Percentiles rank a stretch among this genome's conserved stretches.
Conservation (phyloP, 768 basidiomycete genomes). For the Heimioporus sp. region DNA sequence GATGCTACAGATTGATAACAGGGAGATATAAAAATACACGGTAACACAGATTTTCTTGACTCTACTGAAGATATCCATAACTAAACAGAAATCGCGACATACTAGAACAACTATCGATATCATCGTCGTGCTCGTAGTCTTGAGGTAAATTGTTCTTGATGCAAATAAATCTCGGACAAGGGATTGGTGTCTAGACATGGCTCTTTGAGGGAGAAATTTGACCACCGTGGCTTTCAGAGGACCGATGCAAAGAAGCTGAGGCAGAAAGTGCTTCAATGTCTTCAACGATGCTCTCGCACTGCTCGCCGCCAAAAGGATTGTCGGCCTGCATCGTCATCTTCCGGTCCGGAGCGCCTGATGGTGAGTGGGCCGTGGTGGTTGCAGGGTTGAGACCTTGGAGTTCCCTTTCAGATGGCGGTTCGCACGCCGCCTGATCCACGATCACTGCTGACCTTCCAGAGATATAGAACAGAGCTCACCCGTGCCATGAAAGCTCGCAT, state of each 20-base stretch:
- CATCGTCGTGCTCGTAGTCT: not conserved
- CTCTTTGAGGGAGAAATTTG: too few relatives aligned
- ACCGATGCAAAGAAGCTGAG: conserved; percentile 5
- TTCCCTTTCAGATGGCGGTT: not conserved
- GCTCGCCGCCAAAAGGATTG: not conserved
- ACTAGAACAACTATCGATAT: not conserved
- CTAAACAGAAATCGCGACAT: not conserved
- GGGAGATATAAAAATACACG: conserved; percentile 1
- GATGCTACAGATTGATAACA: not conserved
- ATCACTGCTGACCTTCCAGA: not conserved
- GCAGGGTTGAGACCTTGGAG: not conserved
- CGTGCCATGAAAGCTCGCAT: conserved; percentile 1
- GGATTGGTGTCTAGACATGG: too few relatives aligned
- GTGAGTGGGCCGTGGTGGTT: not conserved
- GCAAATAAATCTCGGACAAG: too few relatives aligned
- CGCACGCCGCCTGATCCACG: conserved; percentile 1
- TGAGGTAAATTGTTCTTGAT: too few relatives aligned
- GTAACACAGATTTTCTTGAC: not conserved
- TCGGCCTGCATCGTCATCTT: not conserved
- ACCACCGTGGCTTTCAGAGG: not conserved
- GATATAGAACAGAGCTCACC: conserved; percentile 5
- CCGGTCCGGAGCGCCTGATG: not conserved
- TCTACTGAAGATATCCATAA: not conserved
- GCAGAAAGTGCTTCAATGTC: conserved; percentile 15
- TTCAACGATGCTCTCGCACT: conserved; percentile 7